Base-by-base conservation (phyloP, 805 yeast genomes). In the Grigorovia humatica region DNA sequence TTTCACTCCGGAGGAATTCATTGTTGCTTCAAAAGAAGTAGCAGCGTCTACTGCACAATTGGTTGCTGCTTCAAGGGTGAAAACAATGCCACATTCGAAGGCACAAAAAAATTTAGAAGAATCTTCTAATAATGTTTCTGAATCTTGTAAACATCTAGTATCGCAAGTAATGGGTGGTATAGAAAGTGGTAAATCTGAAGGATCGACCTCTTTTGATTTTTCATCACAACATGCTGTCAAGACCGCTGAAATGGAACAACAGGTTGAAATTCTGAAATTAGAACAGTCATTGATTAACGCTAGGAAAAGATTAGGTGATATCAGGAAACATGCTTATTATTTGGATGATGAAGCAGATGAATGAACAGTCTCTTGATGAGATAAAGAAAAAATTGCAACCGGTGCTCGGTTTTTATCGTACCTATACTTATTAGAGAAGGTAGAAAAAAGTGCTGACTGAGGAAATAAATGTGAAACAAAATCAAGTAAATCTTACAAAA, bases 31-130 rank as follows among this genome's bases (percentile, higher is more conserved):
- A 1, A 87, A 86, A 60, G 95, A 88, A 65, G 96, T 88, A 9
- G 90, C 95, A 1, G 89, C 96, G 0, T 83, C 96, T 0, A 88
- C 96, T 0, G 95, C 91, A 2, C 96, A 88, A 71, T 75, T 88
- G 49, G 96, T 88, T 6, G 90, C 96, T 6, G 93, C 96, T 0
- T 83, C 96, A 0, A 77, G 96, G 58, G 95, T 87, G 20, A 88
- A 88, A 66, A 88, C 95, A 0, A 77, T 83, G 44, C 78, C 81
- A 58, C 79, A 80, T 70, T 86, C 95, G 1, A 80, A 81, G 62
- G 77, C 89, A 2, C 96, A 87, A 66, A 88, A 83, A 52, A 70
- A 74, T 51, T 74, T 88, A 53, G 96, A 88, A 69, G 58, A 63
- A 17, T 83, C 89, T 3, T 79, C 88, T 32, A 79, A 78, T 61